Percentiles rank a stretch among this genome's conserved stretches.
These are phyloP conservation scores for Collybia mongolica DNA, from an alignment of 768 basidiomycete species.

Conservation along the genomic window DNA sequence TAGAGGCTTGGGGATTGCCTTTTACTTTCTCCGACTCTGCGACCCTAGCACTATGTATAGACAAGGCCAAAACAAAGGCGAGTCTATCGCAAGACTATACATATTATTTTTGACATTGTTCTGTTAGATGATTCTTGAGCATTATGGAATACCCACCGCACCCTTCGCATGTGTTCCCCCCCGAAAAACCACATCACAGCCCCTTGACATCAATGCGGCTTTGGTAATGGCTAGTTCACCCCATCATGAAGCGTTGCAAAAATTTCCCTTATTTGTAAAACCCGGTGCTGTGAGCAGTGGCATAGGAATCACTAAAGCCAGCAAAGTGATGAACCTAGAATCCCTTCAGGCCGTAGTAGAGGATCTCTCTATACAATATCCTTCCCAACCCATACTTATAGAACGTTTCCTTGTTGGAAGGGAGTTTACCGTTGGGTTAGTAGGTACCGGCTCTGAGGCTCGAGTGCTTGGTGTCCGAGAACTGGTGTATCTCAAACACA, in stretches of 20 bases:
- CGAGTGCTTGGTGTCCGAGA: slow-evolving; percentile 17
- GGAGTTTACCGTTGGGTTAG: slow-evolving; percentile 23
- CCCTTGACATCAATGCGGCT: background rate
- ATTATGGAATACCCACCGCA: slow-evolving; percentile 18
- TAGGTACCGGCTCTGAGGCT: slow-evolving; percentile 20
- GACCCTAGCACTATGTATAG: slow-evolving; percentile 21
- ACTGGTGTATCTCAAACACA: slow-evolving; percentile 14
- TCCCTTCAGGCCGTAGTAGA: slow-evolving; percentile 13
- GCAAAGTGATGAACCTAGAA: slow-evolving; percentile 14
- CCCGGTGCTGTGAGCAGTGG: slow-evolving; percentile 18
- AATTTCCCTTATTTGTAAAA: slow-evolving; percentile 23
- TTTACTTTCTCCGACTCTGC: slow-evolving; percentile 24
- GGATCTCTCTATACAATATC: slow-evolving; percentile 9
- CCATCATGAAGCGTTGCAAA: slow-evolving; percentile 6
- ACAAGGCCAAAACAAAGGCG: slow-evolving; percentile 25
- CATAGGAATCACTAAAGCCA: slow-evolving; percentile 17
- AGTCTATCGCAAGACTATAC: background rate
- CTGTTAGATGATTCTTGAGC: slow-evolving; percentile 20
- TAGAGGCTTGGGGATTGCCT: slow-evolving; percentile 20
- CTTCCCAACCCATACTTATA: slow-evolving; percentile 17
- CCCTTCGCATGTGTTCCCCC: slow-evolving; percentile 19
- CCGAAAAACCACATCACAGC: slow-evolving; percentile 4
- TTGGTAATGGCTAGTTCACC: background rate
- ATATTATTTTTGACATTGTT: background rate
- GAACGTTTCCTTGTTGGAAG: slow-evolving; percentile 21